A percentile compares a stretch with the other conserved stretches of the same genome.
phyloP scores from a whole-genome alignment of 2,329 filamentous ascomycete species.

The Pseudogymnoascus destructans region DNA sequence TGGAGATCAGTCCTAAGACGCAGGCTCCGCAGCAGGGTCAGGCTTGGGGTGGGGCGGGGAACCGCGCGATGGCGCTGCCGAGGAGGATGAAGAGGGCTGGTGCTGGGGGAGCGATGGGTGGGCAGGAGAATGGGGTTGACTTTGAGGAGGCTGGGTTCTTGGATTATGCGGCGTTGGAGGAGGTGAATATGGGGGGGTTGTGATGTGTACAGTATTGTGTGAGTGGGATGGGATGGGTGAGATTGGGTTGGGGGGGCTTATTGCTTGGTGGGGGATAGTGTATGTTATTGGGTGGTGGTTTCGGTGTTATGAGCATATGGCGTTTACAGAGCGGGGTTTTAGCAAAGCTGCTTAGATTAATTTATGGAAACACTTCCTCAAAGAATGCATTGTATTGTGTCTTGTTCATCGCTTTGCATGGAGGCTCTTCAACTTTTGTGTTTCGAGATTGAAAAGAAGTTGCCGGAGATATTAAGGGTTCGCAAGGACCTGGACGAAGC shows the following conservation, averaged over 20 bases:
- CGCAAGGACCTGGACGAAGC: too few relatives aligned
- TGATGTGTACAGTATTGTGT: neutral
- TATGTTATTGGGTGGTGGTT: neutral
- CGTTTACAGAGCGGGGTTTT: neutral
- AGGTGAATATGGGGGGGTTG: slow-evolving; percentile 24
- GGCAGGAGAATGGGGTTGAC: slow-evolving; percentile 39
- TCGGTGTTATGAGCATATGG: neutral
- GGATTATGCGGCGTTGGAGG: slow-evolving; percentile 28
- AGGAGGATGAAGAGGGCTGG: slow-evolving; percentile 14
- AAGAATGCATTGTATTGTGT: neutral
- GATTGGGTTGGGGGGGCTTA: neutral
- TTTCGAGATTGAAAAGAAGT: too few relatives aligned
- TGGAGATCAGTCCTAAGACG: slow-evolving; percentile 7
- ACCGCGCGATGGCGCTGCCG: slow-evolving; percentile 21
- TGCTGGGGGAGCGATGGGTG: slow-evolving; percentile 21
- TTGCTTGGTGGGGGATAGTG: neutral
- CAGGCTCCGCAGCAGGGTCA: slow-evolving; percentile 5
- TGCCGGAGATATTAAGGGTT: too few relatives aligned
- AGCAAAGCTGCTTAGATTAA: neutral
- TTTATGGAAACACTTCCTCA: neutral
- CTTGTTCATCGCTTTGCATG: neutral
- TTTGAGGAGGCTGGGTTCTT: slow-evolving; percentile 60
- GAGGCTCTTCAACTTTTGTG: too few relatives aligned
- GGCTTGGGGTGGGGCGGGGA: slow-evolving; percentile 27
- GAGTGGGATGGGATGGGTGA: neutral